Conservation (phyloP, 2,329 filamentous ascomycete genomes). For the Penicillium crustosum region DNA sequence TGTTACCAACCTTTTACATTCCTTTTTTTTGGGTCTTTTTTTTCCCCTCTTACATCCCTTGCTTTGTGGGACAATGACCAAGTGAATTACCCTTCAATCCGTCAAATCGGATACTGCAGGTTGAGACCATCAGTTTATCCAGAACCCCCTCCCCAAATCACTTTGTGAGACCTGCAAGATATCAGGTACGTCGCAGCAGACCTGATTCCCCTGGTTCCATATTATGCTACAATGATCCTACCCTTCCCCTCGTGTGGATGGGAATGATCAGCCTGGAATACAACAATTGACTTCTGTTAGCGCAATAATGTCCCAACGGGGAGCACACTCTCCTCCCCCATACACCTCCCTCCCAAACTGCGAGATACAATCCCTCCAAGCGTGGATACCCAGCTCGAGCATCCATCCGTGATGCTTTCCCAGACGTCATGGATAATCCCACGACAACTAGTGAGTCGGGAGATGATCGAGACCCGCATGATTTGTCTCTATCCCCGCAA, state of each 20-base stretch:
- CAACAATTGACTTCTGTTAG: slow-evolving; percentile 18
- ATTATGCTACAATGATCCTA: neutral
- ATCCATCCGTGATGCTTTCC: slow-evolving; percentile 44
- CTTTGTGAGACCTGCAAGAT: neutral
- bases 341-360: slow-evolving; percentile 41
- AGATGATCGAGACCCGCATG: slow-evolving; percentile 60
- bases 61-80: neutral
- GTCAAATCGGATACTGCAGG: neutral
- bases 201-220: neutral
- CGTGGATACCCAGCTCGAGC: slow-evolving; percentile 30
- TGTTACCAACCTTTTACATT: neutral
- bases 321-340: slow-evolving; percentile 40
- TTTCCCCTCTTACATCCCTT: neutral
- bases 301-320: slow-evolving; percentile 31
- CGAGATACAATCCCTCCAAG: slow-evolving; percentile 34
- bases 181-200: neutral
- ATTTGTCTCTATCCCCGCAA: slow-evolving; percentile 74
- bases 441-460: slow-evolving; percentile 37
- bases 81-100: neutral
- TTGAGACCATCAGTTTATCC: neutral
- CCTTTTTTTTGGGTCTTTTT: neutral
- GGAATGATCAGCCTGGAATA: slow-evolving; percentile 6
- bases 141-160: neutral
- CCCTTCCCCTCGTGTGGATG: neutral
- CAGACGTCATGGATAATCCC: slow-evolving; percentile 39